phyloP scores from a whole-genome alignment of 2,329 filamentous ascomycete genomes.

The Arthroderma sp. region DNA sequence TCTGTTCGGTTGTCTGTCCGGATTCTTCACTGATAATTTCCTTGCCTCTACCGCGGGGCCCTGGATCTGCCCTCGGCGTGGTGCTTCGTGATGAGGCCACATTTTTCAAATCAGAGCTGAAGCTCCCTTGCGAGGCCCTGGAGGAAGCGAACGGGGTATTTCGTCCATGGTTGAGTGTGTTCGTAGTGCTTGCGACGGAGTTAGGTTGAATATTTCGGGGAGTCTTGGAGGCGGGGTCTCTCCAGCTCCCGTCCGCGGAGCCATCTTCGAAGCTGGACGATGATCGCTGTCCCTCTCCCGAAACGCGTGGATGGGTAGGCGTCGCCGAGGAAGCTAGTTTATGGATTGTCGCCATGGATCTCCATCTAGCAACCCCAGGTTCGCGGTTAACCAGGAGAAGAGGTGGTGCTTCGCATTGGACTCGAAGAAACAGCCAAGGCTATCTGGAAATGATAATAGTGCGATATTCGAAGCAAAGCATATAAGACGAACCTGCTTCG shows the following conservation, averaged over 20 bases:
- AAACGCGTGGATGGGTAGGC: slow-evolving; percentile 28
- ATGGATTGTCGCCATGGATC: slow-evolving; percentile 33
- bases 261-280: slow-evolving; percentile 27
- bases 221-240: slow-evolving; percentile 19
- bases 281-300: slow-evolving; percentile 23
- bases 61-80: slow-evolving; percentile 43
- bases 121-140: slow-evolving; percentile 67
- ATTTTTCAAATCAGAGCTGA: slow-evolving; percentile 74
- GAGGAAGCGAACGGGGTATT: slow-evolving; percentile 58
- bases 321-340: slow-evolving; percentile 29
- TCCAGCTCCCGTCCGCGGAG: slow-evolving; percentile 27
- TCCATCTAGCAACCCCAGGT: slow-evolving; percentile 27
- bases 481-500: too few species aligned
- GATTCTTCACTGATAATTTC: slow-evolving; percentile 49
- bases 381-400: slow-evolving; percentile 8
- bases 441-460: too few species aligned
- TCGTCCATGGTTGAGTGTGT: slow-evolving; percentile 40
- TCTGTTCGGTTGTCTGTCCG: slow-evolving; percentile 51
- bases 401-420: slow-evolving; percentile 9
- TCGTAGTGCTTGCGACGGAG: slow-evolving; percentile 46
- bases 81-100: slow-evolving; percentile 50
- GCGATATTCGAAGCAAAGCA: too few species aligned
- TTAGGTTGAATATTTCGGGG: slow-evolving; percentile 37
- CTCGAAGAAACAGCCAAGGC: not conserved
- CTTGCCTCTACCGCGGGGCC: slow-evolving; percentile 33